phyloP scores from a whole-genome alignment of 805 yeast species.

The Candida ascalaphidarum region DNA sequence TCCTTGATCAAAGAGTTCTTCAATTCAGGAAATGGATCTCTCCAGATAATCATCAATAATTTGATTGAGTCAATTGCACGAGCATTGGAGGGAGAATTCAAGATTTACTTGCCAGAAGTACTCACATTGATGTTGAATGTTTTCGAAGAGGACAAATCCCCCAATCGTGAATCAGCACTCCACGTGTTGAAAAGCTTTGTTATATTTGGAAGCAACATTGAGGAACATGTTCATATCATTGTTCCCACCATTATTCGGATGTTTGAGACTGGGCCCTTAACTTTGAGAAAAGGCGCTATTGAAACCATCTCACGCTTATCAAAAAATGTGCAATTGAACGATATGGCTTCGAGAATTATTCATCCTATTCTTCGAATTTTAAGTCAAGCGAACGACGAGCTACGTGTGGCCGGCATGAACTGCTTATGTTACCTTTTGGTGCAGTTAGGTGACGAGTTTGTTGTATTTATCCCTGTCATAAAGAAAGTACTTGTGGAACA shows the following conservation, averaged over 20 bases:
- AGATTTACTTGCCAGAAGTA: slow-evolving; percentile 68
- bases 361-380: slow-evolving; percentile 78
- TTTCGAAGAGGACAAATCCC: slow-evolving; percentile 63
- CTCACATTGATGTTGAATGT: slow-evolving; percentile 70
- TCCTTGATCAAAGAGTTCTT: slow-evolving; percentile 71
- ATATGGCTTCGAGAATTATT: slow-evolving; percentile 83
- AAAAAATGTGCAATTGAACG: slow-evolving; percentile 62
- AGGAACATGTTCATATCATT: slow-evolving; percentile 79
- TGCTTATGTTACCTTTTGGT: slow-evolving; percentile 68
- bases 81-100: slow-evolving; percentile 90
- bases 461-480: slow-evolving; percentile 79
- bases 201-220: slow-evolving; percentile 79
- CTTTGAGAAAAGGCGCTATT: slow-evolving; percentile 64
- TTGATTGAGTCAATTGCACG: slow-evolving; percentile 77
- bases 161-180: slow-evolving; percentile 51
- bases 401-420: slow-evolving; percentile 60
- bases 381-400: slow-evolving; percentile 43
- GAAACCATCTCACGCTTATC: slow-evolving; percentile 78
- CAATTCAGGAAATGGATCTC: slow-evolving; percentile 29
- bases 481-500: slow-evolving; percentile 56
- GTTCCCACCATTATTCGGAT: slow-evolving; percentile 79
- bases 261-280: slow-evolving; percentile 62
- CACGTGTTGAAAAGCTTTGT: slow-evolving; percentile 78
- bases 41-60: slow-evolving; percentile 69
- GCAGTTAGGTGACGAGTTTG: slow-evolving; percentile 79